Evolutionary conservation across 2,329 filamentous ascomycete genomes (phyloP), one percentile per base, ranked within the genome.

Genomic region (Botrytis tulipae): DNA sequence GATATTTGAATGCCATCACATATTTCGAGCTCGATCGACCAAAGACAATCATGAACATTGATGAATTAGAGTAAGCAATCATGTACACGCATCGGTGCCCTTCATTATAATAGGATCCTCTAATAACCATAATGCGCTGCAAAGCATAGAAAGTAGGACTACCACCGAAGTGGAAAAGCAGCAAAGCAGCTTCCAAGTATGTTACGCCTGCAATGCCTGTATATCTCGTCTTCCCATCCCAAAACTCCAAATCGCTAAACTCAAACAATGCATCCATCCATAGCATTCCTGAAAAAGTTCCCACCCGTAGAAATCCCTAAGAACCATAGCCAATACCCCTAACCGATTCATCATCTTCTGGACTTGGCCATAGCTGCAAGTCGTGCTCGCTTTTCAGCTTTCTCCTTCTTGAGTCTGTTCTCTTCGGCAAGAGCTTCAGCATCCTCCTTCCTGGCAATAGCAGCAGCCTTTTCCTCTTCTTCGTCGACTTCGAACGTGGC

Each of bases 401-500:
- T 92, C 79, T 90, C 89, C 3, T 84, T 84, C 82, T 88, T 92
- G 73, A 89, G 85, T 70, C 82, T 83, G 79, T 85, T 87, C 81
- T 92, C 91, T 60, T 92, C 86, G 4, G 85, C 85, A 77, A 92
- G 83, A 74, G 92, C 89, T 77, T 88, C 84, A 29, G 87, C 84
- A 78, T 95, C 93, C 80, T 95, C 93, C 65, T 86, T 86, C 62
- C 87, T 88, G 37, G 92, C 93, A 72, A 87, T 85, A 44, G 84
- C 82, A 74, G 91, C 87, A 3, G 92, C 91, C 68, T 84, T 80
- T 65, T 85, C 84, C 80, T 95, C 93, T 81, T 95, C 93, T 51
- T 87, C 84, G 75, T 94, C 91, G 70, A 95, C 88, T 77, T 94
- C 92, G 74, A 90, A 91, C 54, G 91, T 81, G 48, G 91, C 92